Base-by-base conservation (phyloP, 495 filamentous ascomycete species). In the Daldinia childiae region DNA sequence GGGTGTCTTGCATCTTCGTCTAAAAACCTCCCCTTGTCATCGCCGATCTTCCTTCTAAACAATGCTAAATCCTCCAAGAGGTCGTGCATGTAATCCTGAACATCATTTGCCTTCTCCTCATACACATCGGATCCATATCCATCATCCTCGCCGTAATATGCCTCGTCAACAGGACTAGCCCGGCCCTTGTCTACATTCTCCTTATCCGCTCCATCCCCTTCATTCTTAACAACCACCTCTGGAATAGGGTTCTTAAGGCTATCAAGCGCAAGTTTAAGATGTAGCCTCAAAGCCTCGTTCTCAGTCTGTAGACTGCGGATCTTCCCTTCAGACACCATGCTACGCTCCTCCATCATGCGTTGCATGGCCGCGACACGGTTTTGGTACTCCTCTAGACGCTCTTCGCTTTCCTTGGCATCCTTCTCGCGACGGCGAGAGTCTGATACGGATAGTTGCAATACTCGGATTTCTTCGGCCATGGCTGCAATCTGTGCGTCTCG, bases 381-480 rank as follows among this genome's bases (percentile, higher is more conserved):
- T 80, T 98, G 96, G 75, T 98, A 99, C 75, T 97, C 93, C 72
- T 97, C 94, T 27, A 98, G 80, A 66, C 89, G 89, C 79, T 93
- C 91, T 68, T 90, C 89, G 58, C 90, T 85, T 69, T 84, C 76
- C 65, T 72, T 77, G 45, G 55, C 84, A 7, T 61, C 64, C 81
- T 81, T 82, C 74, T 85, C 83, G 21, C 79, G 71, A 26, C 81
- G 78, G 45, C 81, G 76, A 29, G 83, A 85, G 56, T 88, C 83
- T 48, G 86, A 88, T 43, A 94, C 90, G 30, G 87, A 90, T 57
- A 94, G 82, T 79, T 98, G 94, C 38, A 99, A 82, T 39, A 83
- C 79, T 11, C 93, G 90, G 70, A 99, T 98, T 64, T 94, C 95
- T 73, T 95, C 93, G 6, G 92, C 90, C 95, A 99, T 98, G 63